Conservation (phyloP, 805 yeast genomes). For the Metschnikowia peoriensis region DNA sequence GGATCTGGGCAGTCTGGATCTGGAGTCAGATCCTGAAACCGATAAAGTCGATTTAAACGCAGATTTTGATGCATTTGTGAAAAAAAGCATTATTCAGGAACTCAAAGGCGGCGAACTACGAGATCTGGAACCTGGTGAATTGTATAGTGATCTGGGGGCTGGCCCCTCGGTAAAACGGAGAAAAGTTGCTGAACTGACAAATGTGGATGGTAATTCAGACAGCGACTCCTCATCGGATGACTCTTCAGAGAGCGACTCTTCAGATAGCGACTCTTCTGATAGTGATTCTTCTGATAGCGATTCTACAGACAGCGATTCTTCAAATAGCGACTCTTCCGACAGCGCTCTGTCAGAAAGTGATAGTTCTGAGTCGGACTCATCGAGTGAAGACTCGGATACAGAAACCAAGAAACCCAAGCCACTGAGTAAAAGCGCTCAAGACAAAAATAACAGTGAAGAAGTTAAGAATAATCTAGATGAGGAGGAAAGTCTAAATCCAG, state of each 20-base stretch:
- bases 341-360: neutral
- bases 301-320: neutral
- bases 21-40: neutral
- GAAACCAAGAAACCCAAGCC: neutral
- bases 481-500: neutral
- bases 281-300: neutral
- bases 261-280: conserved; percentile 1
- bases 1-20: neutral
- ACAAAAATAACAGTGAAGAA: neutral
- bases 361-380: neutral
- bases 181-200: neutral
- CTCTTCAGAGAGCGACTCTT: neutral
- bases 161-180: neutral
- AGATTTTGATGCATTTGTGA: conserved; percentile 8
- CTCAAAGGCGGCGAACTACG: neutral
- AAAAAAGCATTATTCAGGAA: conserved; percentile 1
- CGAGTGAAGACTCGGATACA: neutral
- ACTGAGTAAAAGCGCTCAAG: neutral
- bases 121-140: neutral
- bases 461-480: neutral
- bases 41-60: neutral
- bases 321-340: neutral
- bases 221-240: neutral
- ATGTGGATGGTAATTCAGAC: neutral
- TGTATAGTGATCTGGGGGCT: neutral